Base-by-base conservation (phyloP, 208 protist species). In the Trypanosoma lewisi region DNA sequence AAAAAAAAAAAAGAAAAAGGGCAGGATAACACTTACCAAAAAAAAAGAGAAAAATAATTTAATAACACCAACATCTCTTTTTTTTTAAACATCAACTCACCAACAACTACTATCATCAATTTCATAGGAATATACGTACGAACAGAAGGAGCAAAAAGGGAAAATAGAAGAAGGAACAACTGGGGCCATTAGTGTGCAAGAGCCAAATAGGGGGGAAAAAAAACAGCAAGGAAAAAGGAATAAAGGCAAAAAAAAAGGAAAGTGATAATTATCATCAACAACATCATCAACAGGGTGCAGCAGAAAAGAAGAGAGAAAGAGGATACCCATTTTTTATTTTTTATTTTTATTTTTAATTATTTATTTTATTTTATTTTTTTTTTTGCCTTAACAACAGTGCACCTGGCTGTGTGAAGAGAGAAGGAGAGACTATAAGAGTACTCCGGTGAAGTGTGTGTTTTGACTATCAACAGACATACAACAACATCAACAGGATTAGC, bases 291-390 rank as follows among this genome's bases (percentile, higher is more conserved):
- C n/a, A n/a, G n/a, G n/a, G n/a, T n/a, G n/a, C n/a, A n/a, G n/a
- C n/a, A 52, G 6, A 52, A 57, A 42, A 42, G n/a, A 57, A 57
- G n/a, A 57, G 27, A 17, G 14, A 53, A 33, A 51, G 12, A 19
- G 44, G n/a, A 21, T 23, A 25, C 4, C 2, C 28, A 33, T 23
- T 39, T 49, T 75, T 65, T 75, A 49, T 67, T 60, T 67, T 67
- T 72, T 67, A 14, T 33, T 31, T 45, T 55, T 7, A 25, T 67
- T 75, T 50, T 19, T 50, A 23, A 23, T 23, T 50, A 33, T 49
- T 17, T 76, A 61, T 57, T 14, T 41, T 41, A 16, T 14, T 14
- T 16, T 41, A 41, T 41, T 41, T 41, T 58, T 61, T 64, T 67
- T n/a, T 45, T 52, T 30, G 21, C 30, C 9, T 49, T 23, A 49